phyloP scores from a whole-genome alignment of 257 asterid genomes.

The Solanum paucissectum region DNA sequence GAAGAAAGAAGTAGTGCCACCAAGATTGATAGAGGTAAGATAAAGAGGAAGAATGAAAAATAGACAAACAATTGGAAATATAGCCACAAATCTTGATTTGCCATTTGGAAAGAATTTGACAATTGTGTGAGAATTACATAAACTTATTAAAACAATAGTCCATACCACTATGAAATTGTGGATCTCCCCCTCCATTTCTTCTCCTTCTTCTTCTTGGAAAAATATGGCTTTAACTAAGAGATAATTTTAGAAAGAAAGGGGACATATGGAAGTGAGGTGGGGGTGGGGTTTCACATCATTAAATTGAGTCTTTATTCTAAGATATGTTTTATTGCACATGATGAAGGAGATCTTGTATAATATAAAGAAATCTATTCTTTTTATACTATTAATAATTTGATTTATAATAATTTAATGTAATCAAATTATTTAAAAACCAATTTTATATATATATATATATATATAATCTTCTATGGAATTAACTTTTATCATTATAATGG shows the following conservation, averaged over 20 bases:
- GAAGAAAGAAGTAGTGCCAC: constrained; percentile 41
- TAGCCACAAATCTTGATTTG: constrained; percentile 12
- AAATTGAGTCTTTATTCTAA: not conserved
- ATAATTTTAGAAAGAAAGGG: not conserved
- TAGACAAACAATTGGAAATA: constrained; percentile 29
- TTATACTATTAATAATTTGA: not conserved
- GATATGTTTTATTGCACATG: not conserved
- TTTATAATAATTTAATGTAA: not conserved
- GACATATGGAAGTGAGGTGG: not conserved
- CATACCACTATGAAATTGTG: constrained; percentile 35
- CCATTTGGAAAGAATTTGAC: constrained; percentile 17
- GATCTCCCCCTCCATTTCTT: constrained; percentile 44
- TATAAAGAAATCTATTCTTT: not conserved
- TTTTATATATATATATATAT: too few relatives aligned
- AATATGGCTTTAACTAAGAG: not conserved
- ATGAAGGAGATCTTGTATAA: not conserved
- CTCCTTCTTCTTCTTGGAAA: not conserved
- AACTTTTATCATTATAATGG: too few relatives aligned
- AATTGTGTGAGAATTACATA: constrained; percentile 29
- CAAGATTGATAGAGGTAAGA: constrained; percentile 38
- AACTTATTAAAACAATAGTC: constrained; percentile 20
- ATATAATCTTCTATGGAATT: too few relatives aligned
- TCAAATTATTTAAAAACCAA: not conserved
- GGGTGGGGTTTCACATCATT: not conserved
- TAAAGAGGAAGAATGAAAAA: constrained; percentile 36